These are phyloP conservation scores for Colletotrichum graminicola DNA, from an alignment of 2,329 filamentous ascomycete species.

Conservation along the genomic window DNA sequence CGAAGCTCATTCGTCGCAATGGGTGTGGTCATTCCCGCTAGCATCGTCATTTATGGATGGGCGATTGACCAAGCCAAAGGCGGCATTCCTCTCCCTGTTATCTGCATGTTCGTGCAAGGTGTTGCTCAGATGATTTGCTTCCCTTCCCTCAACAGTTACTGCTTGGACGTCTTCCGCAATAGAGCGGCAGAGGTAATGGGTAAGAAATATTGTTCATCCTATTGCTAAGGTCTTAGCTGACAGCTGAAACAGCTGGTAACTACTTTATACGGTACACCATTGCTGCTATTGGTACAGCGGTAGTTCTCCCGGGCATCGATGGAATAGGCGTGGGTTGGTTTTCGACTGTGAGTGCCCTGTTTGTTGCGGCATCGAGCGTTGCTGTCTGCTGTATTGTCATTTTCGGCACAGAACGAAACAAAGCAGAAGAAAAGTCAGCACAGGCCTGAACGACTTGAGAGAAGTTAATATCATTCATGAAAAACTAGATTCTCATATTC, in stretches of 20 bases:
- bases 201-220: neutral
- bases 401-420: slow-evolving; percentile 21
- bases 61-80: slow-evolving; percentile 51
- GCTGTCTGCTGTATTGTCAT: slow-evolving; percentile 36
- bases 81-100: slow-evolving; percentile 66
- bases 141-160: slow-evolving; percentile 73
- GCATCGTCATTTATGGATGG: slow-evolving; percentile 79
- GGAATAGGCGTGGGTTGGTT: slow-evolving; percentile 86
- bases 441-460: neutral
- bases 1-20: slow-evolving; percentile 71
- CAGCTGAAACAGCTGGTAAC: slow-evolving; percentile 70
- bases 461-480: neutral
- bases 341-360: slow-evolving; percentile 69
- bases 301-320: slow-evolving; percentile 79
- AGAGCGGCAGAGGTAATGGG: slow-evolving; percentile 40
- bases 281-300: slow-evolving; percentile 76
- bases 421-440: slow-evolving; percentile 12
- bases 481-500: neutral
- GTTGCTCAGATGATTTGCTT: slow-evolving; percentile 78
- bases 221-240: neutral
- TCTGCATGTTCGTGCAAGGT: slow-evolving; percentile 77
- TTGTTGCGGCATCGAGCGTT: slow-evolving; percentile 26
- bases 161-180: slow-evolving; percentile 40
- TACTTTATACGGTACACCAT: slow-evolving; percentile 84
- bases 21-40: slow-evolving; percentile 70